Evolutionary conservation across 179 eudicot genomes (phyloP), one percentile per base, ranked within the genome.

Genomic region (Patellifolia procumbens): DNA sequence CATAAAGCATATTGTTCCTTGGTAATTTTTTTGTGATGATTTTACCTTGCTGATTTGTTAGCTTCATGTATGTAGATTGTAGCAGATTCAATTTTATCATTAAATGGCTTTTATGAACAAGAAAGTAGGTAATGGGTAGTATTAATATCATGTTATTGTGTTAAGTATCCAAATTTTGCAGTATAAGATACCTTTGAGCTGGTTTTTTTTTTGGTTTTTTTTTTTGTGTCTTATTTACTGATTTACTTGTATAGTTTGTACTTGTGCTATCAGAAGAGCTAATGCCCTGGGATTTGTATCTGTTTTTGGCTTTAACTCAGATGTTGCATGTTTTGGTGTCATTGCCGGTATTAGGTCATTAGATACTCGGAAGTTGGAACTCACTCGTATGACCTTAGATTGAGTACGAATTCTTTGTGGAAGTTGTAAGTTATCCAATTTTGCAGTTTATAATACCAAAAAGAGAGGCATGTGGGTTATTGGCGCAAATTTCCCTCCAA

Each of bases 291-390:
- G 39, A 59, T 73, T 55, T 39, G 12, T 45, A 1, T 31, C 15
- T 32, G n/a, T 56, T 19, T 19, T 63, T 19, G 8, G 20, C 12
- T 37, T 78, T 55, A 16, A 6, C 26, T 65, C 20, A 37, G 22
- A 61, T 39, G 15, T 56, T 55, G 43, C 17, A 16, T 63, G 7
- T n/a, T 13, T 12, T 66, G 13, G 8, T 24, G 9, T 55, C 46
- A 39, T 66, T 49, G 17, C 55, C 22, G 64, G 29, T 73, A 43
- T 68, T 22, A 52, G 43, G 72, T 46, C 34, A 35, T 37, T 48
- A 66, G 29, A 68, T 43, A 45, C 76, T 74, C n/a, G 49, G 60
- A 58, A 66, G 74, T 52, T 76, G 67, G 81, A 26, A 43, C 83
- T 90, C 90, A 24, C 70, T 65, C 39, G 13, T 17, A 39, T 37